A percentile compares a stretch with the other conserved stretches of the same genome.
Conservation (phyloP, 305 asterid genomes). For the Solanum aculeatissimum region DNA sequence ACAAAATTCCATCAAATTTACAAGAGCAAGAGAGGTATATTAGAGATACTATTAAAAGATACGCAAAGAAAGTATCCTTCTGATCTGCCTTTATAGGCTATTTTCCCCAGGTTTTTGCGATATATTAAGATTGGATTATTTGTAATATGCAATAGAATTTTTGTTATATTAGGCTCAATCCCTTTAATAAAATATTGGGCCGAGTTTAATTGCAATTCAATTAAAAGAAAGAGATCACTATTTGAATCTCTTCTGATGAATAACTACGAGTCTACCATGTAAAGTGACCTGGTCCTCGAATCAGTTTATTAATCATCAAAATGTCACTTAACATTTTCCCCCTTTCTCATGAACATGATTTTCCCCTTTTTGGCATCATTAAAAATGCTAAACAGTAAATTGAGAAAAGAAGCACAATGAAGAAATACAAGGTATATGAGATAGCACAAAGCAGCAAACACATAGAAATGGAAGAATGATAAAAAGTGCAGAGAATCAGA, state of each 20-base stretch:
- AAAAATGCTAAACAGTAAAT: no score
- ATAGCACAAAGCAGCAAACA: no score
- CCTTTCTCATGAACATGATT: no score
- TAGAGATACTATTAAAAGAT: constrained; percentile 20
- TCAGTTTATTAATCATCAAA: no score
- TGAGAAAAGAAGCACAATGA: no score
- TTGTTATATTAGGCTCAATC: background rate
- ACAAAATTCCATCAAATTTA: constrained; percentile 16
- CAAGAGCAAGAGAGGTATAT: constrained; percentile 28
- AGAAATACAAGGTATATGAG: no score
- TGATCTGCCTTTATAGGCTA: constrained; percentile 23
- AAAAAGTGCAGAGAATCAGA: no score
- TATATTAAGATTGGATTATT: background rate
- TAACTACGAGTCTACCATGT: no score
- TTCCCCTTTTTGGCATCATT: no score
- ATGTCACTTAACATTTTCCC: no score
- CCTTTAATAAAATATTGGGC: background rate
- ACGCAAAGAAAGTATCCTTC: constrained; percentile 29
- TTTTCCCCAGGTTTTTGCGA: background rate
- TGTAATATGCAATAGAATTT: background rate
- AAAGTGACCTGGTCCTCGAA: no score
- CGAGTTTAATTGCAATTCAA: background rate
- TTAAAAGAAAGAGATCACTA: background rate
- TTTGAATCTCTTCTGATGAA: background rate
- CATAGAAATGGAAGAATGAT: no score